Evolutionary conservation across 2,329 filamentous ascomycete species (phyloP).

Genomic region (Alternaria atra): DNA sequence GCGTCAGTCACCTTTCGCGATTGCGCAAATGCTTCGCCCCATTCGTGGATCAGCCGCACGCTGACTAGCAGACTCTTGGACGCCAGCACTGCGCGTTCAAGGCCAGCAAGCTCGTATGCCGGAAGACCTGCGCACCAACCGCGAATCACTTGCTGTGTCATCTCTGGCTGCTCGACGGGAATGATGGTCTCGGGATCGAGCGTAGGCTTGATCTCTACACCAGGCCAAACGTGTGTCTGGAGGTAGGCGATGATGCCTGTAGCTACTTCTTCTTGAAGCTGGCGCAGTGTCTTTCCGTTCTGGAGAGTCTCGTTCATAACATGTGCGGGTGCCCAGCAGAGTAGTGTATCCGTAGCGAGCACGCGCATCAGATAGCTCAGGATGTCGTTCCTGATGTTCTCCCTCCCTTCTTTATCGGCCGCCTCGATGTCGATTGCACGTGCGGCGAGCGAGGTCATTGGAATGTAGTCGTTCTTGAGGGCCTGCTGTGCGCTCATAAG

Average conservation of each 20-base stretch:
- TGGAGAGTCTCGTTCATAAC: conserved; percentile 57
- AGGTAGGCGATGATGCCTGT: conserved; percentile 76
- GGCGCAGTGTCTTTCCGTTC: conserved; percentile 67
- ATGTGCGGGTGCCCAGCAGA: conserved; percentile 82
- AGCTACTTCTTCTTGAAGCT: conserved; percentile 75
- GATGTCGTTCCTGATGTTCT: conserved; percentile 69
- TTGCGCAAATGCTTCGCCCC: conserved; percentile 77
- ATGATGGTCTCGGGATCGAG: conserved; percentile 81
- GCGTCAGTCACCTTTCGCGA: conserved; percentile 54
- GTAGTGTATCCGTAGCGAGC: conserved; percentile 87
- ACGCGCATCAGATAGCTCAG: conserved; percentile 79
- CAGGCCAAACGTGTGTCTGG: conserved; percentile 80
- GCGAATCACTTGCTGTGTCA: conserved; percentile 78
- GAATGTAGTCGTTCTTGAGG: conserved; percentile 85
- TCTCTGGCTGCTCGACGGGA: conserved; percentile 74
- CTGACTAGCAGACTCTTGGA: conserved; percentile 87
- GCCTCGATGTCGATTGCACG: conserved; percentile 82
- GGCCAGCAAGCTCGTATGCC: conserved; percentile 82
- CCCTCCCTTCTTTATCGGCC: conserved; percentile 66
- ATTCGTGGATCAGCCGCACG: conserved; percentile 80
- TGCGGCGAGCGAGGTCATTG: conserved; percentile 84
- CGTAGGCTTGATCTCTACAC: conserved; percentile 79
- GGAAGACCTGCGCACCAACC: conserved; percentile 79
- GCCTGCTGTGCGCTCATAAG: conserved; percentile 84
- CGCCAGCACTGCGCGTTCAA: conserved; percentile 84